phyloP scores from a whole-genome alignment of 192 early-diverging fungal species.

The Entomortierella chlamydospora region DNA sequence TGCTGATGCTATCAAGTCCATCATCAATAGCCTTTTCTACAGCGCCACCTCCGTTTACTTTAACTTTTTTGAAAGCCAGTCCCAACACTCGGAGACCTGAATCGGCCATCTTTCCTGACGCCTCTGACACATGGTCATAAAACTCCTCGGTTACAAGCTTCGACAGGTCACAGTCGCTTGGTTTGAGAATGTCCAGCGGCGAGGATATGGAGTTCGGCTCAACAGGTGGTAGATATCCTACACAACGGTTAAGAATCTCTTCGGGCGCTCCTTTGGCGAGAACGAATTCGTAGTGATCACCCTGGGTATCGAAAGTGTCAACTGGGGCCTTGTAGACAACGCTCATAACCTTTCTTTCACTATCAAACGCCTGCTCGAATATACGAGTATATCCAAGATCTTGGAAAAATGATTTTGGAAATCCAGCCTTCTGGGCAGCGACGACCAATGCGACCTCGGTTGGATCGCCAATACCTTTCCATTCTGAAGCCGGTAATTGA shows the following conservation, averaged over 20 bases:
- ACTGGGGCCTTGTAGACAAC: slow-evolving; percentile 70
- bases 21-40: slow-evolving; percentile 9
- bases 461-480: slow-evolving; percentile 88
- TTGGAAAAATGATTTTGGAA: slow-evolving; percentile 75
- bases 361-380: slow-evolving; percentile 91
- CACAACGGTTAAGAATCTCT: slow-evolving; percentile 80
- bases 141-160: slow-evolving; percentile 70
- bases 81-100: slow-evolving; percentile 91
- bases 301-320: not conserved
- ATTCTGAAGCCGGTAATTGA: slow-evolving; percentile 42
- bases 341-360: slow-evolving; percentile 97
- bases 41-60: slow-evolving; percentile 32
- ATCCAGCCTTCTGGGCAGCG: slow-evolving; percentile 86
- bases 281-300: slow-evolving; percentile 62
- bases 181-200: slow-evolving; percentile 43
- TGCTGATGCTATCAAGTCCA: slow-evolving; percentile 55
- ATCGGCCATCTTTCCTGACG: slow-evolving; percentile 79
- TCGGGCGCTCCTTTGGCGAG: slow-evolving; percentile 95
- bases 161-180: slow-evolving; percentile 48
- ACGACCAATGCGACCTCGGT: slow-evolving; percentile 95
- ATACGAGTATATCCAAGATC: slow-evolving; percentile 68
- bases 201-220: slow-evolving; percentile 13
- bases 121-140: slow-evolving; percentile 69
- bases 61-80: slow-evolving; percentile 78
- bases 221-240: slow-evolving; percentile 59